Conservation (phyloP, 2,329 filamentous ascomycete species). For the Penicillium sp. region DNA sequence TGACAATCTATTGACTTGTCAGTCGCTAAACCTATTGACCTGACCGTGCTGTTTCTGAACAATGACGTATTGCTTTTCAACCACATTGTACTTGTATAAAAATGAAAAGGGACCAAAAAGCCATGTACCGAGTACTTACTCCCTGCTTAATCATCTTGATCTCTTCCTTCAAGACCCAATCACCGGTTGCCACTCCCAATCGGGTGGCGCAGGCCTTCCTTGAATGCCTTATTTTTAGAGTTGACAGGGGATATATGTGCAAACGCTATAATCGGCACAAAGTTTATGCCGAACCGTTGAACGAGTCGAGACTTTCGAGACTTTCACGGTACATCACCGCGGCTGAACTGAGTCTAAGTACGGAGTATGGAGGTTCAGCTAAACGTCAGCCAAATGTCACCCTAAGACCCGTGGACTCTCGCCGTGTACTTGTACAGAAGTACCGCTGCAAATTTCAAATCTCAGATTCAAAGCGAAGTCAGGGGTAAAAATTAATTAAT, state of each 20-base stretch:
- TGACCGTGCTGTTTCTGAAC: too few species aligned
- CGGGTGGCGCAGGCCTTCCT: constrained; percentile 7
- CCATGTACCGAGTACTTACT: too few species aligned
- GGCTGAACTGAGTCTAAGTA: not conserved
- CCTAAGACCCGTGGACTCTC: too few species aligned
- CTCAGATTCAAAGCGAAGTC: not conserved
- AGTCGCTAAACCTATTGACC: too few species aligned
- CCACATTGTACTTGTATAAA: too few species aligned
- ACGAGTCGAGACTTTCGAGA: not conserved
- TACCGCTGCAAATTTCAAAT: too few species aligned
- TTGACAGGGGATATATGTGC: not conserved
- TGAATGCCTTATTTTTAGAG: constrained; percentile 7
- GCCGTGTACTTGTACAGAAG: not conserved
- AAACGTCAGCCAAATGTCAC: not conserved
- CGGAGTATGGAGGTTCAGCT: not conserved
- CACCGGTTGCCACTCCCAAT: constrained; percentile 4
- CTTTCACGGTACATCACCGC: not conserved
- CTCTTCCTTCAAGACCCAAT: too few species aligned
- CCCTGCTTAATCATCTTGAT: too few species aligned
- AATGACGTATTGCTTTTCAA: too few species aligned
- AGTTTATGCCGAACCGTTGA: not conserved
- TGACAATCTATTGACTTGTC: too few species aligned
- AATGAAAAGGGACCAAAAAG: too few species aligned
- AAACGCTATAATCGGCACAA: not conserved
- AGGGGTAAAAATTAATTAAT: not conserved